These are phyloP conservation scores for Simmondsia chinensis DNA, from an alignment of 148 eudicot genomes.

Conservation along the genomic window DNA sequence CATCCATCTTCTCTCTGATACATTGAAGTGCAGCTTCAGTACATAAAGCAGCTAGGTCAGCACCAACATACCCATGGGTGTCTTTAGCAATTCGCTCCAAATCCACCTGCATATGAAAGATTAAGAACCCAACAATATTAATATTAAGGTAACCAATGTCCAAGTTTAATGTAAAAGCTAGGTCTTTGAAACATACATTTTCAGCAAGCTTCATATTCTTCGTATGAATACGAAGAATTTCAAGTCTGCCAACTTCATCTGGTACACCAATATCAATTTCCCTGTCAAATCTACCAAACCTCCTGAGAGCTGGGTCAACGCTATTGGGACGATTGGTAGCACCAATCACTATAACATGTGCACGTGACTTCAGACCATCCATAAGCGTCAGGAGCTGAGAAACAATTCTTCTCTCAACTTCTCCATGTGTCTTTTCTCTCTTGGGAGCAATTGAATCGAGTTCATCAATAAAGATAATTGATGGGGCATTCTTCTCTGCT, in stretches of 20 bases:
- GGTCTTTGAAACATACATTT: constrained; percentile 41
- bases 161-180: not conserved
- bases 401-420: constrained; percentile 91
- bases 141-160: not conserved
- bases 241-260: constrained; percentile 84
- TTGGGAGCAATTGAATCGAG: constrained; percentile 93
- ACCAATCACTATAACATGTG: constrained; percentile 85
- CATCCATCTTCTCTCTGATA: constrained; percentile 94
- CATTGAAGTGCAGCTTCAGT: constrained; percentile 92
- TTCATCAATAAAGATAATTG: constrained; percentile 84
- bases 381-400: constrained; percentile 87
- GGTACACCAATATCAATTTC: constrained; percentile 95
- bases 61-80: constrained; percentile 94
- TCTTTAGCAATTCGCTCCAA: constrained; percentile 76
- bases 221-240: constrained; percentile 83
- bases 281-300: constrained; percentile 88
- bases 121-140: not conserved
- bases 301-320: constrained; percentile 81
- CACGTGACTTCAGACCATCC: constrained; percentile 90
- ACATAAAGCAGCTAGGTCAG: constrained; percentile 81
- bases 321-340: constrained; percentile 93
- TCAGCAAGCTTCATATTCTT: constrained; percentile 93
- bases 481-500: constrained; percentile 91
- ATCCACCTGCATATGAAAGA: constrained; percentile 43
- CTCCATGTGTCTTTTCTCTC: constrained; percentile 84